These are phyloP conservation scores for Mycena pura DNA, from an alignment of 768 basidiomycete genomes.

Conservation along the genomic window DNA sequence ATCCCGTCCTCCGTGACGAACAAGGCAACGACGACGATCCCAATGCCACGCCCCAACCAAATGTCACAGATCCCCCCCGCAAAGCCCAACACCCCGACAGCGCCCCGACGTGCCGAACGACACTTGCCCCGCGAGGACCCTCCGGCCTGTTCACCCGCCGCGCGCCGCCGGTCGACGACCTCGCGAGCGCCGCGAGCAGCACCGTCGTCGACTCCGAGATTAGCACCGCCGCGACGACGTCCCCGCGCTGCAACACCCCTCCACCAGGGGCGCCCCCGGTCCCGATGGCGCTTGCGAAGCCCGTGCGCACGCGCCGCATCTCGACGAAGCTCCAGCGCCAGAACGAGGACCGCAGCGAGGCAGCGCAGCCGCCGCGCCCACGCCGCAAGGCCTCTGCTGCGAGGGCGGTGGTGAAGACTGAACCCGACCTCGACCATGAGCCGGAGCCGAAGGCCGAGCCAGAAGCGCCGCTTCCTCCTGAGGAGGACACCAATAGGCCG, in stretches of 20 bases:
- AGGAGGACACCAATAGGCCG: neutral
- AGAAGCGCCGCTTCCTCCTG: neutral
- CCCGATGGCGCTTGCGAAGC: slow-evolving; percentile 21
- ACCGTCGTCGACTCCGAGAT: slow-evolving; percentile 1
- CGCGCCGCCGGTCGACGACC: neutral
- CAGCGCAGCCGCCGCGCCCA: neutral
- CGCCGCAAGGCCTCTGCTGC: neutral
- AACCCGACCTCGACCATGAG: neutral
- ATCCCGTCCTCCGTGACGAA: slow-evolving; percentile 51
- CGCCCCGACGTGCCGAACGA: slow-evolving; percentile 18
- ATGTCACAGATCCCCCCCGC: neutral
- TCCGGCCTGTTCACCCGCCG: slow-evolving; percentile 22
- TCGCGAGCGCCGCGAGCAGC: neutral
- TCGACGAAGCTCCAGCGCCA: slow-evolving; percentile 19
- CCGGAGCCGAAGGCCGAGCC: neutral
- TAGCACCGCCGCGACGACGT: neutral
- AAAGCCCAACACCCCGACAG: slow-evolving; percentile 22
- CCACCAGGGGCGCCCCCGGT: neutral
- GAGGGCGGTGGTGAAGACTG: neutral
- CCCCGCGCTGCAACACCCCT: neutral
- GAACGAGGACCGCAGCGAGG: slow-evolving; percentile 14
- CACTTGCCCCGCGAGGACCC: slow-evolving; percentile 14
- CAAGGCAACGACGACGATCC: slow-evolving; percentile 44
- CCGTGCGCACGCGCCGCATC: slow-evolving; percentile 20
- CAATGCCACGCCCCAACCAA: neutral